Evolutionary conservation across 2,329 filamentous ascomycete genomes (phyloP), one percentile per base, ranked within the genome.

Genomic region (Zymoseptoria passerinii): DNA sequence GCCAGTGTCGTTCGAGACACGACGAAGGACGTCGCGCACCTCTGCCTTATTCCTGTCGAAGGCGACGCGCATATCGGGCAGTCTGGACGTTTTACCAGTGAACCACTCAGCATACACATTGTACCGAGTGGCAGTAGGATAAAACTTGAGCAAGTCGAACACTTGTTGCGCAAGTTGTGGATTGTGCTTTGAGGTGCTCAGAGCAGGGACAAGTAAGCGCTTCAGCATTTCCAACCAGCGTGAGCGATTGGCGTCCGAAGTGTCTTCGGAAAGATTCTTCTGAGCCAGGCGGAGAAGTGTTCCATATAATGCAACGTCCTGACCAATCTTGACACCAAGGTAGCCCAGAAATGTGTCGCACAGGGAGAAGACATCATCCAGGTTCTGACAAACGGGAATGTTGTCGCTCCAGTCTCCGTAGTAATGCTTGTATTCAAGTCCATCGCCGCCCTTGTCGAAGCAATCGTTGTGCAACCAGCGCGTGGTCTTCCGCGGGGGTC

Each of bases 371-470:
- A 99, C 81, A 70, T 99, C 94, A 62, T 96, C 90, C 5, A 96
- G 84, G 1, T 80, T 88, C 71, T 95, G 92, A 70, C 94, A 99
- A 19, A 96, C 77, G 0, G 94, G 95, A 51, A 99, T 81, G 63
- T 94, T 95, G 73, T 97, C 92, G 2, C 86, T 81, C 94, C 94
- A 99, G 66, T 97, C 94, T 59, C 96, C 91, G 86, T 94, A 96
- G 73, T 99, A 99, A 71, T 95, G 97, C 35, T 88, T 84, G 72
- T 96, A 97, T 55, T 88, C 80, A 10, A 78, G 83, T n/a, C 82
- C 81, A 19, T 86, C 89, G 23, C 23, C 35, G 56, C 85, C 86
- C 27, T 84, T 84, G 68, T 94, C 89, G 63, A 81, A 81, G 65
- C 84, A 86, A 66, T 96, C 92, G 4, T 90, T 84, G 66, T 88